A percentile compares a stretch with the other conserved stretches of the same genome.
Evolutionary conservation across 768 basidiomycete species (phyloP).

Genomic region (Coprinopsis sp.): DNA sequence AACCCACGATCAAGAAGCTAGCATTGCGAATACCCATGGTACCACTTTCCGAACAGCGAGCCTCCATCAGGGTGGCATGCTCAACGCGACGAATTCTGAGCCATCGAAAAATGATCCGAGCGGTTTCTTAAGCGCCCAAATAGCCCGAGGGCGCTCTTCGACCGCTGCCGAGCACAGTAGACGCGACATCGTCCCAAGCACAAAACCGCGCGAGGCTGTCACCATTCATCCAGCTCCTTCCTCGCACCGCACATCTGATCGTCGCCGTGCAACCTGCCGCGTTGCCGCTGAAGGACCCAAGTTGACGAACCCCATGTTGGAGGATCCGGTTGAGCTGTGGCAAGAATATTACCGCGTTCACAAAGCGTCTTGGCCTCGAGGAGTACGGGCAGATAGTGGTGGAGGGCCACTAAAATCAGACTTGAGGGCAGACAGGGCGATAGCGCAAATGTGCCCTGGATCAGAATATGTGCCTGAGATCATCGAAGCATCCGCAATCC

Average conservation of each 20-base stretch:
- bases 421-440: slow-evolving; percentile 42
- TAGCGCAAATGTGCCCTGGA: slow-evolving; percentile 43
- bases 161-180: too few relatives aligned
- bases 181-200: too few relatives aligned
- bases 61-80: too few relatives aligned
- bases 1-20: too few relatives aligned
- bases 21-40: too few relatives aligned
- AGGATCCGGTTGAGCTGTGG: slow-evolving; percentile 45
- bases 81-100: too few relatives aligned
- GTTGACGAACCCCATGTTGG: slow-evolving; percentile 40
- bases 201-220: too few relatives aligned
- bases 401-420: slow-evolving; percentile 36
- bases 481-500: not conserved
- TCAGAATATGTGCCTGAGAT: slow-evolving; percentile 22
- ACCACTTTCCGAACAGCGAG: too few relatives aligned
- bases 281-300: slow-evolving; percentile 11
- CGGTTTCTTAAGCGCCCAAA: too few relatives aligned
- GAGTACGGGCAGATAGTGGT: slow-evolving; percentile 36
- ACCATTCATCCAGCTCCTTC: too few relatives aligned
- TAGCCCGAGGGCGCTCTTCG: too few relatives aligned
- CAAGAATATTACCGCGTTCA: slow-evolving; percentile 40
- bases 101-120: too few relatives aligned
- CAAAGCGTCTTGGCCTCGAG: slow-evolving; percentile 43
- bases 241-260: not conserved
- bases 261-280: not conserved